Evolutionary conservation across 257 asterid genomes (phyloP).

Genomic region (Gynochthodes officinalis): DNA sequence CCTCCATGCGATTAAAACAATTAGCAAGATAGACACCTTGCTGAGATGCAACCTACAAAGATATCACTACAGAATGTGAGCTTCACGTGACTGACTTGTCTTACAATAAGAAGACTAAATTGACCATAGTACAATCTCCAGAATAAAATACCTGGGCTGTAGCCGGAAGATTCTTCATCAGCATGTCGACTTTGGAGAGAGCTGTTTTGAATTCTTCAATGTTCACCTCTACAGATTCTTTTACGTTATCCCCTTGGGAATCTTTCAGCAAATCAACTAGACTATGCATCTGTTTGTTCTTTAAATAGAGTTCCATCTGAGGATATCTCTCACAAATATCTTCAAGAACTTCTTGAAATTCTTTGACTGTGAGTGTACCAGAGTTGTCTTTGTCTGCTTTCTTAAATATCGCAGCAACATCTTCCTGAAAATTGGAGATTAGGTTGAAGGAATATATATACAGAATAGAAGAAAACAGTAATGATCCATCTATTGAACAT

Average conservation of each 20-base stretch:
- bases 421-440: slow-evolving; percentile 49
- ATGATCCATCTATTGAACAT: background rate
- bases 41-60: slow-evolving; percentile 85
- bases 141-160: slow-evolving; percentile 76
- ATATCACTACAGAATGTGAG: slow-evolving; percentile 20
- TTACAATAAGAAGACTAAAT: background rate
- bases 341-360: slow-evolving; percentile 74
- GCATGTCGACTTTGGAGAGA: slow-evolving; percentile 83
- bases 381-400: slow-evolving; percentile 94
- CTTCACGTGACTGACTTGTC: background rate
- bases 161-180: slow-evolving; percentile 96
- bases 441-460: background rate
- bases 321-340: slow-evolving; percentile 94
- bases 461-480: background rate
- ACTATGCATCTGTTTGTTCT: slow-evolving; percentile 48
- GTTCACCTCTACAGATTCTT: slow-evolving; percentile 70
- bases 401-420: slow-evolving; percentile 68
- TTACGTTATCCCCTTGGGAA: slow-evolving; percentile 48
- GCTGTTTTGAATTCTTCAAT: slow-evolving; percentile 82
- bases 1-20: slow-evolving; percentile 92
- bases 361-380: slow-evolving; percentile 81
- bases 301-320: slow-evolving; percentile 73
- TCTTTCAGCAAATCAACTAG: slow-evolving; percentile 71
- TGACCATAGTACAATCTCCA: background rate
- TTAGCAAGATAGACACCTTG: slow-evolving; percentile 93